These are phyloP conservation scores for Colletotrichum sidae DNA, from an alignment of 2,329 filamentous ascomycete species.

Conservation along the genomic window DNA sequence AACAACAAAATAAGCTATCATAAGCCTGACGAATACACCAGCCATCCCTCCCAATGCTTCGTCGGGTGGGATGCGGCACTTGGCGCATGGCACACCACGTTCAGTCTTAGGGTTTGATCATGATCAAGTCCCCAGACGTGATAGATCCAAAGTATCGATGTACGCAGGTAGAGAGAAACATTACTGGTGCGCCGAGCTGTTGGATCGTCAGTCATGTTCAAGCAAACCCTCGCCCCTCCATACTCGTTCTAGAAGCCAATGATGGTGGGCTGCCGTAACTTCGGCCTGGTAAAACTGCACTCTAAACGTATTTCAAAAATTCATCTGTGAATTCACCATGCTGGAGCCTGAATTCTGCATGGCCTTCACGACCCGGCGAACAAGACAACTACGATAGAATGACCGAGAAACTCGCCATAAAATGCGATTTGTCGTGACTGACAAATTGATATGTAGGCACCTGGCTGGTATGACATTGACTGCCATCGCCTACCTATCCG, in stretches of 20 bases:
- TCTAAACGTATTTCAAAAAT: no score
- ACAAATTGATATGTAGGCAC: constrained; percentile 1
- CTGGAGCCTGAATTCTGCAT: no score
- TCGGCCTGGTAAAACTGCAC: no score
- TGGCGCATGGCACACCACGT: background rate
- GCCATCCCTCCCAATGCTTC: background rate
- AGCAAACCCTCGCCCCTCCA: no score
- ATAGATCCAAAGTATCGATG: no score
- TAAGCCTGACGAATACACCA: constrained; percentile 32
- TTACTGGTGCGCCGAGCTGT: no score
- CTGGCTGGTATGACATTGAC: background rate
- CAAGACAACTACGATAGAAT: background rate
- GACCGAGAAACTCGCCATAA: background rate
- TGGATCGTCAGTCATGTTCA: no score
- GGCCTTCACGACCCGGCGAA: no score
- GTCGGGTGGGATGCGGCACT: constrained; percentile 6
- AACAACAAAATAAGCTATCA: constrained; percentile 20
- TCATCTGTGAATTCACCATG: no score
- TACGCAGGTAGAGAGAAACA: no score
- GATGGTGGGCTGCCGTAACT: no score
- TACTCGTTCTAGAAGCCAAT: no score
- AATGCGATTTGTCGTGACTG: constrained; percentile 18
- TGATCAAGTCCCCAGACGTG: background rate
- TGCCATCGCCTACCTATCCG: background rate
- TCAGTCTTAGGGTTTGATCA: background rate